Evolutionary conservation across 2,329 filamentous ascomycete species (phyloP), one percentile per base, ranked within the genome.

Genomic region (Phialophora verrucosa): DNA sequence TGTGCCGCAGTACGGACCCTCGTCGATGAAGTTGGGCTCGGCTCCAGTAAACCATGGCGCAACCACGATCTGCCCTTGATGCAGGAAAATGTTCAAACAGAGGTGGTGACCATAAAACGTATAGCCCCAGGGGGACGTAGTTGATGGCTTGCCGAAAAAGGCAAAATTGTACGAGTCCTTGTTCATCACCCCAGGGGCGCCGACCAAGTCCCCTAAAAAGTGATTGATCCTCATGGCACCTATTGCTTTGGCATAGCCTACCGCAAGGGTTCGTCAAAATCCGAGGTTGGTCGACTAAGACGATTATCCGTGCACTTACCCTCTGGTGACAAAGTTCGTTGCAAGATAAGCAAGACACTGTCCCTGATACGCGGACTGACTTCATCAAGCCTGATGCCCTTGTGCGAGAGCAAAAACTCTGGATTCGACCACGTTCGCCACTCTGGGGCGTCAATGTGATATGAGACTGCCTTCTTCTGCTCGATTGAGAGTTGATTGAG

Each of bases 41-140:
- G 59, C 59, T 38, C 64, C 64, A 51, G 53, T 63, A 38, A 66
- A 66, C 17, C 53, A 42, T 5, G 64, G 64, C 17, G 59, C n/a
- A 12, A 66, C 20, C 11, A 66, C 59, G 42, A 63, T 62, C 31
- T 63, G 51, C 12, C 20, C 51, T 6, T 23, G 14, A 4, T 58
- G 29, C 11, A 66, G 35, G 10, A 63, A 53, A 38, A 35, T 42
- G 23, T 59, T 59, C 42, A 66, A 50, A 47, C n/a, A 12, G 6
- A 66, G 49, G 38, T 66, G 64, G 32, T 66, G 64, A 25, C 64
- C 64, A 23, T 38, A 66, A 2, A 66, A 10, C 44, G 57, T 42
- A 42, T 51, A 66, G 2, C 64, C 64, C 64, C 64, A 66, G 4
- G 64, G 59, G 20, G 42, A 38, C 2, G 54, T 54, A n/a, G 8